These are phyloP conservation scores for Lachnellula suecica DNA, from an alignment of 2,329 filamentous ascomycete genomes.

Conservation along the genomic window DNA sequence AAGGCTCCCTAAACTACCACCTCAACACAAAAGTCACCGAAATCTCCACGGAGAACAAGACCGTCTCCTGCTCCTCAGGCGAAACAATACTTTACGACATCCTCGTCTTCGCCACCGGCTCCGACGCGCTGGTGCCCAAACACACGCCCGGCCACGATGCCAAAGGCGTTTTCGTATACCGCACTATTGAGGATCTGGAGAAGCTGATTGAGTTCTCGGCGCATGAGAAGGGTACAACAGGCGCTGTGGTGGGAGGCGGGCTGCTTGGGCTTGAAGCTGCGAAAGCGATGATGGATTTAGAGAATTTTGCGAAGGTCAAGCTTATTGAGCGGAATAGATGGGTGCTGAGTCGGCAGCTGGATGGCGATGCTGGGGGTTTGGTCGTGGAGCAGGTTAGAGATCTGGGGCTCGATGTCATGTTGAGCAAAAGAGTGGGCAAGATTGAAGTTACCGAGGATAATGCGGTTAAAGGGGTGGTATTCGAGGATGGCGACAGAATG, in stretches of 20 bases:
- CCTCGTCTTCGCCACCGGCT: slow-evolving; percentile 82
- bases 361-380: slow-evolving; percentile 76
- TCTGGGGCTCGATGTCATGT: slow-evolving; percentile 77
- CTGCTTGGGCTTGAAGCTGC: slow-evolving; percentile 84
- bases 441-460: slow-evolving; percentile 69
- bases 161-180: slow-evolving; percentile 84
- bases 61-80: slow-evolving; percentile 69
- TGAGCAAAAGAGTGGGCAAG: slow-evolving; percentile 71
- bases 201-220: slow-evolving; percentile 73
- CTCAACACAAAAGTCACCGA: slow-evolving; percentile 72
- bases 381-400: slow-evolving; percentile 78
- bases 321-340: slow-evolving; percentile 81
- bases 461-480: slow-evolving; percentile 69
- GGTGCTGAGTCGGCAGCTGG: slow-evolving; percentile 80
- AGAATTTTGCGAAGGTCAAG: slow-evolving; percentile 71
- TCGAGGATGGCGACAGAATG: slow-evolving; percentile 78
- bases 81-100: slow-evolving; percentile 73
- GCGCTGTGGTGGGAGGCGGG: slow-evolving; percentile 80
- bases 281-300: slow-evolving; percentile 86
- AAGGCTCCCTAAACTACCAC: slow-evolving; percentile 71
- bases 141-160: slow-evolving; percentile 78
- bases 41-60: slow-evolving; percentile 63
- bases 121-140: slow-evolving; percentile 68
- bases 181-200: slow-evolving; percentile 80
- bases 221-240: slow-evolving; percentile 64